A percentile compares a stretch with the other conserved stretches of the same genome.
Evolutionary conservation across 129 eudicot species (phyloP).

Genomic region (Pulicaria dysenterica): DNA sequence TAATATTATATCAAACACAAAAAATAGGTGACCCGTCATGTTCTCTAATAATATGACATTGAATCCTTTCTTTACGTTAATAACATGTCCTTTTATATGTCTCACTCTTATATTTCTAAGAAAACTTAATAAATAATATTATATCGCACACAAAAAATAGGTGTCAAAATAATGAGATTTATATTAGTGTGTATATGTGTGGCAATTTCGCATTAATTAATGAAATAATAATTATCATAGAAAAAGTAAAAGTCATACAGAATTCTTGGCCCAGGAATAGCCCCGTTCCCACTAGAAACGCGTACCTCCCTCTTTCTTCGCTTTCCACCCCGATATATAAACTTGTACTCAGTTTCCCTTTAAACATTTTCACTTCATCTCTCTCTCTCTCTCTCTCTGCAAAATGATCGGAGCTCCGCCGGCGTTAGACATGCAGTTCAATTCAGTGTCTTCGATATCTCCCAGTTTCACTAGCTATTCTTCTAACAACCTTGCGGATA

Average conservation of each 20-base stretch:
- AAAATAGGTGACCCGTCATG: no score
- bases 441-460: slow-evolving; percentile 31
- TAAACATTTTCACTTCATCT: slow-evolving; percentile 14
- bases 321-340: slow-evolving; percentile 6
- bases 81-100: no score
- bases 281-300: slow-evolving; percentile 37
- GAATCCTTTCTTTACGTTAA: no score
- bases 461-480: slow-evolving; percentile 70
- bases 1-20: no score
- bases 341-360: background rate
- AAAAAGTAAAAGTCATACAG: slow-evolving; percentile 28
- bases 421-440: slow-evolving; percentile 48
- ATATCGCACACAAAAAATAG: no score
- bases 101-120: no score
- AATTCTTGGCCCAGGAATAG: slow-evolving; percentile 31
- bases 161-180: no score
- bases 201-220: no score
- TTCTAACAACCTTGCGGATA: slow-evolving; percentile 44
- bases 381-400: background rate
- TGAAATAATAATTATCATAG: no score
- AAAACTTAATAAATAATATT: no score
- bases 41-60: no score
- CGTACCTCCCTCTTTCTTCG: background rate
- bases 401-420: slow-evolving; percentile 13
- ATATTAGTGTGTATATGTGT: no score